These are phyloP conservation scores for Amanita rimosa DNA, from an alignment of 768 basidiomycete species.

Conservation along the genomic window DNA sequence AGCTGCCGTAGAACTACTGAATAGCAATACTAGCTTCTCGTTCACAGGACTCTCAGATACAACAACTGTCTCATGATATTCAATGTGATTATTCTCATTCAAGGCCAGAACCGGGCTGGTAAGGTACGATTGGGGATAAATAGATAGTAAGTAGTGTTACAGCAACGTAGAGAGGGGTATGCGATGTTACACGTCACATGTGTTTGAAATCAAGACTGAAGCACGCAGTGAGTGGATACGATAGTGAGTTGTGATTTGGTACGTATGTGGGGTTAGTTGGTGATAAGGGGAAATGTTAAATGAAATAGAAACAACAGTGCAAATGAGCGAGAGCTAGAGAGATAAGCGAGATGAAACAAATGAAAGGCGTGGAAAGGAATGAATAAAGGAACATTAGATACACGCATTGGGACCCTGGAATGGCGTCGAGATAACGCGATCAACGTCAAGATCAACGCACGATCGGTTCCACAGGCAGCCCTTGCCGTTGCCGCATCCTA, in stretches of 20 bases:
- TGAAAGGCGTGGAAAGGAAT: background rate
- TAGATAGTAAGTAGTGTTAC: background rate
- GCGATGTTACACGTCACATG: background rate
- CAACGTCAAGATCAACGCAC: background rate
- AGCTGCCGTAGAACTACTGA: background rate
- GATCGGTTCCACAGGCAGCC: background rate
- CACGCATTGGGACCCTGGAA: background rate
- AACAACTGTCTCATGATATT: conserved; percentile 8
- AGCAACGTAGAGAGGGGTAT: background rate
- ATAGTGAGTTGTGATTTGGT: background rate
- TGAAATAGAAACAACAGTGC: background rate
- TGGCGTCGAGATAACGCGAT: background rate
- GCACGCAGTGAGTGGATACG: background rate
- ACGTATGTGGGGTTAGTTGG: background rate
- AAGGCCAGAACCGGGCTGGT: background rate
- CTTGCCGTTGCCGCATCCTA: background rate
- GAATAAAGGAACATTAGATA: background rate
- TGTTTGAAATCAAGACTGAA: background rate
- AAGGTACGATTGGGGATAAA: background rate
- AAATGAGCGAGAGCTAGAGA: background rate
- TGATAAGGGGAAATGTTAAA: background rate
- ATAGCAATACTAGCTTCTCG: conserved; percentile 6
- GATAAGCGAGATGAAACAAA: background rate
- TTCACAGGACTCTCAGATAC: conserved; percentile 11
- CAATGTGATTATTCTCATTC: background rate